A percentile compares a stretch with the other conserved stretches of the same genome.
Conservation (phyloP, 176 grass and related monocot genomes). For the Elymus sibiricus region DNA sequence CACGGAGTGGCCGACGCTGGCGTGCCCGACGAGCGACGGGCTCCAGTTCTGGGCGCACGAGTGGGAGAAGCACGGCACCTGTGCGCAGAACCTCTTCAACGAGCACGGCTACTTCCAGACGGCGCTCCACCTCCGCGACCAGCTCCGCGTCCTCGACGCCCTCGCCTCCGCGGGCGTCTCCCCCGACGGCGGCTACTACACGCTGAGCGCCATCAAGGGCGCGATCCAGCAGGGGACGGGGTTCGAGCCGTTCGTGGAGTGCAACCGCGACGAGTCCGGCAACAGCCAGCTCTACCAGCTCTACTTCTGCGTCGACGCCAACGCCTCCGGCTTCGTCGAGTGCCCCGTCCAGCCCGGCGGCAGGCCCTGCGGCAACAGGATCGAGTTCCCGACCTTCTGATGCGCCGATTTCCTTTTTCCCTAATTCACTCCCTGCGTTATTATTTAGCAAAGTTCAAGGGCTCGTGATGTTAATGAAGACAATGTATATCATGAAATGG, state of each 20-base stretch:
- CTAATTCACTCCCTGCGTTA: neutral
- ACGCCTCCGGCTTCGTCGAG: slow-evolving; percentile 43
- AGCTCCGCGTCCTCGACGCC: slow-evolving; percentile 43
- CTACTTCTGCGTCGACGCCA: slow-evolving; percentile 73
- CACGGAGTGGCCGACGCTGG: slow-evolving; percentile 69
- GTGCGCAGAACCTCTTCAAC: slow-evolving; percentile 51
- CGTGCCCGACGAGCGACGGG: slow-evolving; percentile 69
- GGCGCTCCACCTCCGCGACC: slow-evolving; percentile 49
- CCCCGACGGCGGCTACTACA: slow-evolving; percentile 65
- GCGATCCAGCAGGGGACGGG: slow-evolving; percentile 46
- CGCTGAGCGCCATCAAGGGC: slow-evolving; percentile 32
- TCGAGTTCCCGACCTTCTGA: slow-evolving; percentile 79
- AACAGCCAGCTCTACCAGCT: slow-evolving; percentile 88
- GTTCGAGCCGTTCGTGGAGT: slow-evolving; percentile 57
- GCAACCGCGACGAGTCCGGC: slow-evolving; percentile 74
- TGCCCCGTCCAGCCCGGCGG: slow-evolving; percentile 59
- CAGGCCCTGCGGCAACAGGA: slow-evolving; percentile 32
- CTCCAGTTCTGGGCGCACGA: slow-evolving; percentile 77
- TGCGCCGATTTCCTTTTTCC: neutral
- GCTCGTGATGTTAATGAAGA: neutral
- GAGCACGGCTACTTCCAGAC: slow-evolving; percentile 78
- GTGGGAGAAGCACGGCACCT: slow-evolving; percentile 98
- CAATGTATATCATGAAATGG: neutral
- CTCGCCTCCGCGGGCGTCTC: slow-evolving; percentile 40
- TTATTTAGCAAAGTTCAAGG: neutral